Evolutionary conservation across 805 yeast genomes (phyloP), one percentile per base, ranked within the genome.

Genomic region (Torulaspora microellipsoides): DNA sequence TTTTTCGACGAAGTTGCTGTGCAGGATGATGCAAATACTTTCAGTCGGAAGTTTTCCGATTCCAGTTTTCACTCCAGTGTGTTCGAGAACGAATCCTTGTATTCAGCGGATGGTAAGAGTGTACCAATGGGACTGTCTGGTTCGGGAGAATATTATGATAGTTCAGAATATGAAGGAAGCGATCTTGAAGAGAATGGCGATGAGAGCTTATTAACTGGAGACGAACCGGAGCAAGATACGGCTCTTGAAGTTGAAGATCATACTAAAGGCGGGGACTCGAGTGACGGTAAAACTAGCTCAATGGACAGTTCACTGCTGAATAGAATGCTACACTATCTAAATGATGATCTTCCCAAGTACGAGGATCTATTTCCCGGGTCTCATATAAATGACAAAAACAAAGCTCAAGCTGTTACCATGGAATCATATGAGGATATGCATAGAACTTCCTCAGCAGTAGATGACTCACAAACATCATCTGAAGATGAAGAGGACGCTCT

Each of bases 301-400:
- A 45, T 46, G 46, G 46, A 42, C 30, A 49, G 43, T 12, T 66
- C 72, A 1, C 40, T 68, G 31, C 64, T 72, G 67, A 66, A 61
- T 44, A 66, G 69, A 44, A 61, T 69, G 50, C 48, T 67, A 38
- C 65, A 55, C 40, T 68, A 62, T 14, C 54, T 68, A 41, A 56
- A 57, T 38, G 81, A 78, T 23, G 73, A 67, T 15, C 71, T 85
- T 51, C 95, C 95, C 3, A 73, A 78, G 14, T 85, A 85, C 58
- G 86, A 84, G 54, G 95, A 85, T 47, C 70, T 85, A 32, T 85
- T 78, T 70, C 95, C 93, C 12, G 40, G 38, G 5, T 20, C 48
- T 2, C 42, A 20, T 28, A 66, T 69, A 41, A 75, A 75, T 8
- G 52, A 38, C n/a, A 38, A 33, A 25, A 48, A 39, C 17, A 42